Evolutionary conservation across 2,329 filamentous ascomycete species (phyloP).

Genomic region (Aspergillus ibericus): DNA sequence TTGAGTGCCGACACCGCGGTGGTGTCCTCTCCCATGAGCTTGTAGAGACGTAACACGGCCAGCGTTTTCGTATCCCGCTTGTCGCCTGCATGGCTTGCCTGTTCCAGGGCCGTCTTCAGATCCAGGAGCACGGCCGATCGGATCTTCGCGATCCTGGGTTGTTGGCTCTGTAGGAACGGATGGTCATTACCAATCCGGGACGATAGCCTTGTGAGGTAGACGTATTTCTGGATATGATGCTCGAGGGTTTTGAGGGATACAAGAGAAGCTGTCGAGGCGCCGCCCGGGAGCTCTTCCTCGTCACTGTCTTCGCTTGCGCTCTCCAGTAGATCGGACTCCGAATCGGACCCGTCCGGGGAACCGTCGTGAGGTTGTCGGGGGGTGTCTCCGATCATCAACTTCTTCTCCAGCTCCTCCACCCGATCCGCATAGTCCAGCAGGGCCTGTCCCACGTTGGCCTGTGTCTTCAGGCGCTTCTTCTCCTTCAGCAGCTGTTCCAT

Average conservation of each 20-base stretch:
- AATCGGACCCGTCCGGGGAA: conserved; percentile 26
- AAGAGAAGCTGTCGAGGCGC: conserved; percentile 31
- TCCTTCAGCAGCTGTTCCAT: conserved; percentile 65
- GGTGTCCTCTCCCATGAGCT: conserved; percentile 59
- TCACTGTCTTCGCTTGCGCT: conserved; percentile 29
- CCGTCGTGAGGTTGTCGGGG: conserved; percentile 20
- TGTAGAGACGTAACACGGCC: conserved; percentile 60
- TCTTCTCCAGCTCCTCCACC: conserved; percentile 64
- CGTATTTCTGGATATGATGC: conserved; percentile 59
- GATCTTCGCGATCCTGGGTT: conserved; percentile 57
- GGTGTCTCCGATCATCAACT: conserved; percentile 62
- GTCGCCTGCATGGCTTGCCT: conserved; percentile 46
- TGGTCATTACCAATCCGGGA: conserved; percentile 56
- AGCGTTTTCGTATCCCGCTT: conserved; percentile 47
- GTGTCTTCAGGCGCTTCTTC: conserved; percentile 61
- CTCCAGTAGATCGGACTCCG: conserved; percentile 37
- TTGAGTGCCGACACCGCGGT: conserved; percentile 62
- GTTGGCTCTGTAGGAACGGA: conserved; percentile 63
- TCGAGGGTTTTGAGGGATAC: conserved; percentile 51
- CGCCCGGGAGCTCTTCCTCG: conserved; percentile 37
- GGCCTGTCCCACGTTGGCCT: conserved; percentile 62
- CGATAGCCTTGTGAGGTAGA: conserved; percentile 55
- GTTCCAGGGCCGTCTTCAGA: conserved; percentile 62
- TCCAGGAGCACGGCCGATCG: conserved; percentile 65
- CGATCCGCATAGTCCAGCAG: conserved; percentile 48